Percentiles rank a stretch among this genome's conserved stretches.
phyloP scores from a whole-genome alignment of 768 basidiomycete species.

The Russula vinacea region DNA sequence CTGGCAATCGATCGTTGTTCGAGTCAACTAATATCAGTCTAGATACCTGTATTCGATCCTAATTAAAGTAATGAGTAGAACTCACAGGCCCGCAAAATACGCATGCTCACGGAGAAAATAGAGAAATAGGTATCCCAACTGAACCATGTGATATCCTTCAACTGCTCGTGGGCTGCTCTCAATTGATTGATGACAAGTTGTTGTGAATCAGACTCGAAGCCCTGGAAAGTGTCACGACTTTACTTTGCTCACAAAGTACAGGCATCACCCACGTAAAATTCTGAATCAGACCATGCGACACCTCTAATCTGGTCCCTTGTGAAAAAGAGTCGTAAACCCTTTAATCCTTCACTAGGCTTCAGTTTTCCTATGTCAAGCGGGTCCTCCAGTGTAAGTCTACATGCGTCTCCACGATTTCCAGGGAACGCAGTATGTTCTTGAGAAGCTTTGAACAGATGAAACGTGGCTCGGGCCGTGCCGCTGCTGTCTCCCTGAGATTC shows the following conservation, averaged over 20 bases:
- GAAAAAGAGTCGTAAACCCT: constrained; percentile 34
- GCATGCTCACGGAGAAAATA: constrained; percentile 29
- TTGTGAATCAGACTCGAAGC: constrained; percentile 18
- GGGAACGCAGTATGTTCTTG: constrained; percentile 43
- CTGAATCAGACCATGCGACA: constrained; percentile 29
- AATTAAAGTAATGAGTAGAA: background rate
- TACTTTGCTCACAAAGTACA: background rate
- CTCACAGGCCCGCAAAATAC: background rate
- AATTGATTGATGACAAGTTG: constrained; percentile 7
- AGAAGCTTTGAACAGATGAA: constrained; percentile 67
- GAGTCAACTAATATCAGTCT: constrained; percentile 28
- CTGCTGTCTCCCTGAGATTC: constrained; percentile 37
- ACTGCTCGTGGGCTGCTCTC: background rate
- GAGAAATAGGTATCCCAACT: constrained; percentile 27
- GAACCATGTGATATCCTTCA: constrained; percentile 23
- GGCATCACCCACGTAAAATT: constrained; percentile 27
- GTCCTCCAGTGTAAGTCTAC: constrained; percentile 38
- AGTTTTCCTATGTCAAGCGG: constrained; percentile 39
- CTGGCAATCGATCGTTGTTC: constrained; percentile 27
- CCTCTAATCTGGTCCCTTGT: constrained; percentile 38
- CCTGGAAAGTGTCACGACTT: constrained; percentile 15
- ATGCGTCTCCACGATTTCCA: constrained; percentile 29
- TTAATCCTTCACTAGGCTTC: constrained; percentile 32
- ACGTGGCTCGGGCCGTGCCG: constrained; percentile 43
- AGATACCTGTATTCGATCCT: constrained; percentile 32